Evolutionary conservation across 208 protist species (phyloP), one percentile per base, ranked within the genome.

Genomic region (Leishmania aethiopica): DNA sequence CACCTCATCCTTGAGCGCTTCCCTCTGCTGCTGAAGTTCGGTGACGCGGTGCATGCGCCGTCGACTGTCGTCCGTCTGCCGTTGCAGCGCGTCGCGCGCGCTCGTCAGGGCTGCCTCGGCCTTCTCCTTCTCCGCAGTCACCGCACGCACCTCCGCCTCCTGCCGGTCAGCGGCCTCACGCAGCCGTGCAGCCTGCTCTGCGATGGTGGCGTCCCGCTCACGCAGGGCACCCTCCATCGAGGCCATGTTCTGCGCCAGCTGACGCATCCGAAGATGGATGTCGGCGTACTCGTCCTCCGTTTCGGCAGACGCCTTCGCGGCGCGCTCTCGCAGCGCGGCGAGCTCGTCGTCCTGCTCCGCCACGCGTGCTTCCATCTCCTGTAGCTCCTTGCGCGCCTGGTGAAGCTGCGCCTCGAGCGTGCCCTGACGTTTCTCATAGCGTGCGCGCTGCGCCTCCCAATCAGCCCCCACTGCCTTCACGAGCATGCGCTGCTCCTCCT

Each of bases 11-110:
- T 72, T 71, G 17, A 86, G 60, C 13, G 67, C 53, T 8, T 81
- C 67, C 35, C 82, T 82, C 82, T 95, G 91, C 51, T 82, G 80
- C 81, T 96, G 90, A 3, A 93, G 78, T 2, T 78, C 60, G 0
- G 81, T 73, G 13, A 92, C 64, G 35, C 89, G 89, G 75, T 91
- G 82, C 86, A 92, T 91, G 42, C 88, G 88, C 25, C 86, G 83
- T 25, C 90, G 87, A 28, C 92, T 80, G 47, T 92, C 93, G n/a
- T 91, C 89, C 6, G 88, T 91, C 57, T 94, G 93, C 67, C 86
- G 78, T 75, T 93, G 84, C 64, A 94, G 75, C 17, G 81, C 82
- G 35, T 81, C 88, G 1, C 75, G 83, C 22, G 57, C 60, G 66
- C 13, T 42, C 7, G 78, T 32, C 62, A 86, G 69, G 28, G 66